Percentiles rank a stretch among this genome's conserved stretches.
Conservation (phyloP, 805 yeast species). For the Teunomyces stri region DNA sequence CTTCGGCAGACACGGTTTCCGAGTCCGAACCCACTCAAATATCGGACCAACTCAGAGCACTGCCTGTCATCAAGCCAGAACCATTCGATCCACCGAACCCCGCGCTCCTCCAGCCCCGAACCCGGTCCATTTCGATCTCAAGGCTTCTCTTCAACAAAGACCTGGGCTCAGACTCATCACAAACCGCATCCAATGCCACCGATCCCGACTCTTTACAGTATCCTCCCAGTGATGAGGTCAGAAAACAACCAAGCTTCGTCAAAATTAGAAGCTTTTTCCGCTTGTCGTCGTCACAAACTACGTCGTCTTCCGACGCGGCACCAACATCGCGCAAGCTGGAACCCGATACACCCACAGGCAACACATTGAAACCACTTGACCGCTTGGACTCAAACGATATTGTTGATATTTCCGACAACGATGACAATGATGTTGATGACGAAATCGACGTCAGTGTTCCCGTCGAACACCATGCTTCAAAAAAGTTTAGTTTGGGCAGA, state of each 20-base stretch:
- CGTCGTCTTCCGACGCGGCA: background rate
- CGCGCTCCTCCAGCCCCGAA: constrained; percentile 7
- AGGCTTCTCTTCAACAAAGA: constrained; percentile 25
- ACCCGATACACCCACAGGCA: background rate
- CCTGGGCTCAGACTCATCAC: constrained; percentile 4
- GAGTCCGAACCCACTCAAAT: background rate
- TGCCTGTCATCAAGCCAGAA: constrained; percentile 11
- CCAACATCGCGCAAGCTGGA: background rate
- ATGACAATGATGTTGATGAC: constrained; percentile 1
- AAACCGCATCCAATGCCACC: background rate
- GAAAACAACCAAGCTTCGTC: constrained; percentile 21
- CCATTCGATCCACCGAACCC: constrained; percentile 4
- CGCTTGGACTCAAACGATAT: background rate
- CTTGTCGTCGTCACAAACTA: constrained; percentile 9
- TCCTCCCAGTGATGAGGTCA: constrained; percentile 10
- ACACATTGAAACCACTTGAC: background rate
- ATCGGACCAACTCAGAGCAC: constrained; percentile 8
- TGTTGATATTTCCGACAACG: background rate
- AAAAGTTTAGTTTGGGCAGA: constrained; percentile 6
- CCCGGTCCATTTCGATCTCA: constrained; percentile 27
- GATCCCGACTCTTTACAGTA: background rate
- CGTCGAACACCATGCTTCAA: background rate
- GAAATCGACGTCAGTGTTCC: background rate
- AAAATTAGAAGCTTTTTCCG: constrained; percentile 30
- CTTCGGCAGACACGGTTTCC: background rate